These are phyloP conservation scores for Adansonia gregorii DNA, from an alignment of 441 rosid genomes.

Conservation along the genomic window DNA sequence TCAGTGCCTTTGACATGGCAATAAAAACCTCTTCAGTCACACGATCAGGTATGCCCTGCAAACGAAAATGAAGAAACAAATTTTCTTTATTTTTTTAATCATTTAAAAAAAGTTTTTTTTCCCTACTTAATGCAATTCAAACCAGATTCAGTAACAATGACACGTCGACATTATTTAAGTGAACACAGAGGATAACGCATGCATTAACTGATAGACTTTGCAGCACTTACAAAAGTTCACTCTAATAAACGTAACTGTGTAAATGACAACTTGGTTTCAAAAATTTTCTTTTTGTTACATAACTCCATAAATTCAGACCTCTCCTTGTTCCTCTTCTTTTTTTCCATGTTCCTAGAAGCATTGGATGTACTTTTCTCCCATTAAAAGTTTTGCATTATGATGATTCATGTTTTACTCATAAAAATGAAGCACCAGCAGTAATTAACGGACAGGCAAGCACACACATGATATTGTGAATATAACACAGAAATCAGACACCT, in stretches of 20 bases:
- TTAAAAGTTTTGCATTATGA: slow-evolving; percentile 2
- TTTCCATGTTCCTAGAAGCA: neutral
- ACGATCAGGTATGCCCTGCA: slow-evolving; percentile 86
- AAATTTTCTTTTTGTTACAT: neutral
- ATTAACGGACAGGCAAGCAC: neutral
- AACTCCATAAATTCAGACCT: slow-evolving; percentile 7
- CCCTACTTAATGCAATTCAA: neutral
- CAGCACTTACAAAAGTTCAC: slow-evolving; percentile 11
- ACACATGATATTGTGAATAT: neutral
- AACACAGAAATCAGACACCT: neutral
- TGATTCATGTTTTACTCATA: neutral
- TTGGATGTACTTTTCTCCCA: neutral
- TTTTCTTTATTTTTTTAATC: neutral
- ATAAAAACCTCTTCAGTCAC: slow-evolving; percentile 92
- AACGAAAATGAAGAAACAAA: slow-evolving; percentile 17
- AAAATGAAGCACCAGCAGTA: neutral
- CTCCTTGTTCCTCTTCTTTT: neutral
- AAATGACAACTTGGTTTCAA: neutral
- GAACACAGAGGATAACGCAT: neutral
- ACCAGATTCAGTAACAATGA: slow-evolving; percentile 1
- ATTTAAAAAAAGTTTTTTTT: neutral
- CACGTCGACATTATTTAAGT: neutral
- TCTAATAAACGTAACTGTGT: neutral
- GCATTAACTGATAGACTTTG: slow-evolving; percentile 10
- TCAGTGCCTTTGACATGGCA: slow-evolving; percentile 96